These are phyloP conservation scores for Erigeron philadelphicus DNA, from an alignment of 140 eudicot species.

Conservation along the genomic window DNA sequence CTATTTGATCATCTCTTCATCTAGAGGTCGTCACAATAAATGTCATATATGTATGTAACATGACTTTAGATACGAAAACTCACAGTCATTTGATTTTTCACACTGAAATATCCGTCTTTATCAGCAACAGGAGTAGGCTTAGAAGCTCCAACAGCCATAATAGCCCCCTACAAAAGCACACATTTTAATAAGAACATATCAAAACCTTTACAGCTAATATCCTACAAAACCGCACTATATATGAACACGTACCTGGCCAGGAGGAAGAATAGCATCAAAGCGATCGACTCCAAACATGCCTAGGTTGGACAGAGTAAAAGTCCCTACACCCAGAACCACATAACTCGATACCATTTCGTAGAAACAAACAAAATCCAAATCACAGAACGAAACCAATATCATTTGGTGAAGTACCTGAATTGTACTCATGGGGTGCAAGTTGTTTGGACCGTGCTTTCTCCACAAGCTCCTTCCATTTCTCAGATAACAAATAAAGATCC, in stretches of 20 bases:
- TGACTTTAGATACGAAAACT: conserved; percentile 25
- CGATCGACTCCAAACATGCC: conserved; percentile 99
- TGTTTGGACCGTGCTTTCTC: conserved; percentile 92
- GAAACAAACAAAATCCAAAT: conserved; percentile 14
- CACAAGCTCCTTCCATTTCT: conserved; percentile 94
- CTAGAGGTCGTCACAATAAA: neutral
- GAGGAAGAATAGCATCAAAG: conserved; percentile 96
- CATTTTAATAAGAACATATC: conserved; percentile 12
- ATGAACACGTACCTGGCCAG: conserved; percentile 71
- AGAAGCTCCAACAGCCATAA: conserved; percentile 97
- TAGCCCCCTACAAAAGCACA: conserved; percentile 67
- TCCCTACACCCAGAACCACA: conserved; percentile 46
- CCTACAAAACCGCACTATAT: neutral
- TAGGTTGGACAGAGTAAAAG: conserved; percentile 85
- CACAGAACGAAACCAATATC: conserved; percentile 6
- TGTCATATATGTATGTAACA: neutral
- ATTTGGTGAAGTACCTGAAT: conserved; percentile 47
- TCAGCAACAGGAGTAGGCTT: conserved; percentile 85
- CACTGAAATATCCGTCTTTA: conserved; percentile 85
- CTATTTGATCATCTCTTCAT: neutral
- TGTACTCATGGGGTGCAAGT: conserved; percentile 86
- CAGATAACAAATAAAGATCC: conserved; percentile 84
- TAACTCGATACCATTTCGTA: conserved; percentile 14
- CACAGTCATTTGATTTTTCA: conserved; percentile 86
- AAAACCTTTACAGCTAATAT: conserved; percentile 1